Percentiles rank a stretch among this genome's conserved stretches.
Conservation (phyloP, 2,329 filamentous ascomycete genomes). For the Allantophomopsis lycopodina region DNA sequence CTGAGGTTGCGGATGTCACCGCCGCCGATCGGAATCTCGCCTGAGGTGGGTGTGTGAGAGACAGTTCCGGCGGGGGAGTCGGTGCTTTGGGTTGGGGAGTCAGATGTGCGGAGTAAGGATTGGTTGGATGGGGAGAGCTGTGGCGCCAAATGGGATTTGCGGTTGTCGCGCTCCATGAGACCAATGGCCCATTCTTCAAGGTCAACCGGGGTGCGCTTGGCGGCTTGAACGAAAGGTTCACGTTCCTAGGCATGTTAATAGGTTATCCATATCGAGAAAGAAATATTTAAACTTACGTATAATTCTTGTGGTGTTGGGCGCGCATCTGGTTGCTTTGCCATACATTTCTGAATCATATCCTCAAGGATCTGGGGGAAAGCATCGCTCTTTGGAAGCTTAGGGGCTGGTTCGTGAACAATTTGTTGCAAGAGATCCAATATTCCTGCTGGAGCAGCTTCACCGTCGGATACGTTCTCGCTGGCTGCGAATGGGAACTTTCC, state of each 20-base stretch:
- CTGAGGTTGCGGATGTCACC: conserved; percentile 31
- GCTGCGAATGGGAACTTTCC: conserved; percentile 90
- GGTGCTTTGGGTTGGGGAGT: conserved; percentile 33
- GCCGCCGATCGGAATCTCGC: conserved; percentile 55
- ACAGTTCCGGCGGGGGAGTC: conserved; percentile 27
- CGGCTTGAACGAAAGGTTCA: conserved; percentile 89
- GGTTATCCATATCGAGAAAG: background rate
- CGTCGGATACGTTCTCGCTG: conserved; percentile 56
- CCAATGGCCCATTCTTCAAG: conserved; percentile 86
- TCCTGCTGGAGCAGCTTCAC: conserved; percentile 74
- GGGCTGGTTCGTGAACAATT: conserved; percentile 92
- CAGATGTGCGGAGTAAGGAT: conserved; percentile 53
- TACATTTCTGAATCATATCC: conserved; percentile 92
- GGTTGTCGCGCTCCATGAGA: conserved; percentile 89
- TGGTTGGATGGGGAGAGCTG: conserved; percentile 67
- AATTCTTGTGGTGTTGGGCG: conserved; percentile 88
- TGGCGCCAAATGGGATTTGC: conserved; percentile 83
- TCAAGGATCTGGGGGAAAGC: conserved; percentile 92
- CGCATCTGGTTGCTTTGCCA: conserved; percentile 78
- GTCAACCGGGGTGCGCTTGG: conserved; percentile 91
- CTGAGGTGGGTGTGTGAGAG: conserved; percentile 51
- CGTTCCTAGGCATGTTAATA: conserved; percentile 46
- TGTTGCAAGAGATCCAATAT: conserved; percentile 93
- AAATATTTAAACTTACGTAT: conserved; percentile 50
- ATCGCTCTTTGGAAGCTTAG: conserved; percentile 88